phyloP scores from a whole-genome alignment of 2,329 filamentous ascomycete genomes.

The Nannizziopsis arthrosporioides region DNA sequence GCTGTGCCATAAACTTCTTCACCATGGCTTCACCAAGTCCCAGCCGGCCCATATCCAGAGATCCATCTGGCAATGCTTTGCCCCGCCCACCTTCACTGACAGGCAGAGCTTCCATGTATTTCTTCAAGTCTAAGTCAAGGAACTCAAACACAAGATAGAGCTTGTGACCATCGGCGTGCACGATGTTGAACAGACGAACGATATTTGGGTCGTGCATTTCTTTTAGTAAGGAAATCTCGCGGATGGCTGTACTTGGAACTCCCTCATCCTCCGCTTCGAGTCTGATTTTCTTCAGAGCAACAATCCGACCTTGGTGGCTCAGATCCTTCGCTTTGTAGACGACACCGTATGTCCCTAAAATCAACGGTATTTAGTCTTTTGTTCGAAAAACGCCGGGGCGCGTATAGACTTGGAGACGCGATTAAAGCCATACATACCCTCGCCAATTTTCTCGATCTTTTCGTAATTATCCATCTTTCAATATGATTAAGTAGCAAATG shows the following conservation, averaged over 20 bases:
- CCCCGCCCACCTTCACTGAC: constrained; percentile 74
- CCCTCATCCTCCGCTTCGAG: constrained; percentile 92
- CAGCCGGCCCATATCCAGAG: constrained; percentile 51
- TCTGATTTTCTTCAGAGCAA: constrained; percentile 89
- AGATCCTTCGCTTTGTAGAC: constrained; percentile 91
- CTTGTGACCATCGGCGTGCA: constrained; percentile 89
- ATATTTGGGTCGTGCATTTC: constrained; percentile 91
- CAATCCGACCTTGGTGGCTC: constrained; percentile 67
- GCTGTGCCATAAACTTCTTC: constrained; percentile 85
- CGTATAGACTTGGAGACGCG: constrained; percentile 2
- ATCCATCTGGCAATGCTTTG: constrained; percentile 71
- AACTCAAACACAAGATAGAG: constrained; percentile 89
- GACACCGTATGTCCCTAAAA: constrained; percentile 76
- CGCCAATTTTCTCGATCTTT: constrained; percentile 91
- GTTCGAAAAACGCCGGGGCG: not conserved
- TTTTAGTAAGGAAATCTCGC: constrained; percentile 86
- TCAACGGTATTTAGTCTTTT: constrained; percentile 1
- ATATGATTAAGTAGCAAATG: not conserved
- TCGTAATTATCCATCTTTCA: constrained; percentile 81
- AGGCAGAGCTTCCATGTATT: constrained; percentile 87
- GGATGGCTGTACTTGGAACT: constrained; percentile 83
- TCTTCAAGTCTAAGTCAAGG: constrained; percentile 83
- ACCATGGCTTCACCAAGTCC: constrained; percentile 70
- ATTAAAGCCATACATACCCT: constrained; percentile 49
- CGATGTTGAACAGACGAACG: constrained; percentile 77